Evolutionary conservation across 1,284 basidiomycete genomes (phyloP).

Genomic region (Meripilus lineatus): DNA sequence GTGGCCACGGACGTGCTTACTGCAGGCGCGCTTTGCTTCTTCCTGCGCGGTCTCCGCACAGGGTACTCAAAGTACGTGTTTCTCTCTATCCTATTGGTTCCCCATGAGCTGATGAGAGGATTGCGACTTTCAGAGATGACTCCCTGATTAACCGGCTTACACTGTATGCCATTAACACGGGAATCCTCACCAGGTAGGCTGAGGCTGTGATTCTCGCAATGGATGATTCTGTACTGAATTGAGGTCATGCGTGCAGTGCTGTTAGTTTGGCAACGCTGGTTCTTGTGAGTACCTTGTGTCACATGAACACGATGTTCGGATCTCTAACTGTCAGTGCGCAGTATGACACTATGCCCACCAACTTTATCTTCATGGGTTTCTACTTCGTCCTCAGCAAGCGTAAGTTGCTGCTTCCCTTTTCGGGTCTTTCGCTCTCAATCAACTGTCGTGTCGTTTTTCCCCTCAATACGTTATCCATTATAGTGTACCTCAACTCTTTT

Average conservation of each 20-base stretch:
- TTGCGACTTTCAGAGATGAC: slow-evolving; percentile 42
- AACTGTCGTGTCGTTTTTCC: background rate
- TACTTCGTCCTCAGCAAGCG: slow-evolving; percentile 65
- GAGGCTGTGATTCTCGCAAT: background rate
- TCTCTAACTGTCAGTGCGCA: slow-evolving; percentile 23
- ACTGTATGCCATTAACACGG: slow-evolving; percentile 54
- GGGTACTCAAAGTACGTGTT: slow-evolving; percentile 36
- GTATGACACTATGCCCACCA: slow-evolving; percentile 52
- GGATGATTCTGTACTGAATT: background rate
- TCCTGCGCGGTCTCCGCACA: slow-evolving; percentile 45
- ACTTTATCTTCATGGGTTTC: slow-evolving; percentile 52
- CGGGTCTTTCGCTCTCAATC: background rate
- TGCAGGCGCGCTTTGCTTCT: slow-evolving; percentile 45
- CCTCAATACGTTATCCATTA: background rate
- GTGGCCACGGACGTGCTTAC: slow-evolving; percentile 44
- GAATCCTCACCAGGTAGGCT: slow-evolving; percentile 55
- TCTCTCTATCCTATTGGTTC: background rate
- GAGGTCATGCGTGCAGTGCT: slow-evolving; percentile 34
- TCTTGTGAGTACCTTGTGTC: slow-evolving; percentile 35
- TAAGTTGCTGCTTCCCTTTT: slow-evolving; percentile 27
- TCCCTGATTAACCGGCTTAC: slow-evolving; percentile 52
- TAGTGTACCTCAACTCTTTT: slow-evolving; percentile 67
- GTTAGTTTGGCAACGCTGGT: slow-evolving; percentile 54
- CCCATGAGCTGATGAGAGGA: background rate
- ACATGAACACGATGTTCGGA: background rate